phyloP scores from a whole-genome alignment of 345 rosid species.

The Dipteronia dyeriana region DNA sequence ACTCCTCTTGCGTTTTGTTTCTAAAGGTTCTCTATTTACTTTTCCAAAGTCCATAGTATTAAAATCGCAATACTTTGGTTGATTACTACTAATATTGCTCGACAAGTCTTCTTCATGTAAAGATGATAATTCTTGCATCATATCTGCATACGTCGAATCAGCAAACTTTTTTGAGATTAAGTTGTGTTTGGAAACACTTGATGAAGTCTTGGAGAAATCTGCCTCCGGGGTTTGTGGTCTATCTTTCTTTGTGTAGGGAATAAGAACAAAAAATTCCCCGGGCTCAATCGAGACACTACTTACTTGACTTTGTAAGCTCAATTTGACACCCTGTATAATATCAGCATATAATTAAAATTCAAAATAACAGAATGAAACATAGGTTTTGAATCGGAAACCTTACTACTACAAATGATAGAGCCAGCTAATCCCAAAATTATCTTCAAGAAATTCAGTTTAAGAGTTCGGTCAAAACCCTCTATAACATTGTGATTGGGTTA shows the following conservation, averaged over 20 bases:
- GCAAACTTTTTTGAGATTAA: conserved; percentile 44
- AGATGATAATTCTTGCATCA: conserved; percentile 52
- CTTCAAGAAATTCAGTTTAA: neutral
- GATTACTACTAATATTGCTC: neutral
- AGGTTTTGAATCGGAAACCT: neutral
- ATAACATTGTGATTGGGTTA: neutral
- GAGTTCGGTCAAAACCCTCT: neutral
- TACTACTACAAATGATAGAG: too few species aligned
- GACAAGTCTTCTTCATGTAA: conserved; percentile 31
- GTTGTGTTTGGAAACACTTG: conserved; percentile 18
- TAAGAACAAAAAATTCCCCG: conserved; percentile 66
- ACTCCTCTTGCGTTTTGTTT: conserved; percentile 49
- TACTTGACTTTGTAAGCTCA: conserved; percentile 47
- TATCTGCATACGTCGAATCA: conserved; percentile 57
- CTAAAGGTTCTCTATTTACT: conserved; percentile 23
- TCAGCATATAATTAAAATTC: neutral
- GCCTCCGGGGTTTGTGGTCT: conserved; percentile 33
- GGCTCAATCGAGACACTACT: conserved; percentile 31
- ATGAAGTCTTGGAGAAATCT: conserved; percentile 35
- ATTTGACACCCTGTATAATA: conserved; percentile 57
- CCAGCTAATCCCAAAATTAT: too few species aligned
- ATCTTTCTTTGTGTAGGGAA: conserved; percentile 71
- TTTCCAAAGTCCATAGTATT: conserved; percentile 12
- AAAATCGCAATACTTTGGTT: neutral
- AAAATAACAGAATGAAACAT: neutral